Conservation (phyloP, 257 asterid species). For the Jacaranda copaia region DNA sequence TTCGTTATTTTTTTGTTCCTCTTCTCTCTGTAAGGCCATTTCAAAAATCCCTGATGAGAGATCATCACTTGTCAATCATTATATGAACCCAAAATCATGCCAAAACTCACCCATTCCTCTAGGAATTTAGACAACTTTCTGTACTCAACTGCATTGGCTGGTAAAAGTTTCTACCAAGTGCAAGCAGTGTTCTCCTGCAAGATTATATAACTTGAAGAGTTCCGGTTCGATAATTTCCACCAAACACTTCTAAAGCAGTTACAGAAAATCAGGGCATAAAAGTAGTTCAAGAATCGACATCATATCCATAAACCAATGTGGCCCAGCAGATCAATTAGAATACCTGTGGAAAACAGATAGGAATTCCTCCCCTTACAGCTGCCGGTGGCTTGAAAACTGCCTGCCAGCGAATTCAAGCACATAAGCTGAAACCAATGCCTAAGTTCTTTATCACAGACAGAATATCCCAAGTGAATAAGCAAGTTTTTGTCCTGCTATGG, state of each 20-base stretch:
- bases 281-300: neutral
- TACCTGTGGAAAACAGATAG: constrained; percentile 94
- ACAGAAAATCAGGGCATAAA: constrained; percentile 64
- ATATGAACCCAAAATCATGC: no score
- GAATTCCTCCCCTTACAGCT: constrained; percentile 92
- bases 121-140: no score
- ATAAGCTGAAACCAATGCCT: neutral
- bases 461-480: neutral
- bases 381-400: constrained; percentile 80
- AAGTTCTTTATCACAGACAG: constrained; percentile 2
- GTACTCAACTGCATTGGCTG: no score
- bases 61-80: no score
- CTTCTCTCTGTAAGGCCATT: no score
- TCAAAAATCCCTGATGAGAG: no score
- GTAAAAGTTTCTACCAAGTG: neutral
- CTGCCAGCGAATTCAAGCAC: constrained; percentile 44
- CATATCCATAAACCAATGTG: neutral
- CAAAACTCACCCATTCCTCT: no score
- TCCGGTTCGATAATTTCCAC: neutral
- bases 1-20: no score
- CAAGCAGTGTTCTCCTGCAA: neutral
- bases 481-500: neutral
- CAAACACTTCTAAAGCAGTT: no score
- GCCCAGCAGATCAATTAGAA: neutral
- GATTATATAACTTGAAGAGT: neutral